Conservation (phyloP, 2,329 filamentous ascomycete genomes). For the Aureobasidium leucospermi region DNA sequence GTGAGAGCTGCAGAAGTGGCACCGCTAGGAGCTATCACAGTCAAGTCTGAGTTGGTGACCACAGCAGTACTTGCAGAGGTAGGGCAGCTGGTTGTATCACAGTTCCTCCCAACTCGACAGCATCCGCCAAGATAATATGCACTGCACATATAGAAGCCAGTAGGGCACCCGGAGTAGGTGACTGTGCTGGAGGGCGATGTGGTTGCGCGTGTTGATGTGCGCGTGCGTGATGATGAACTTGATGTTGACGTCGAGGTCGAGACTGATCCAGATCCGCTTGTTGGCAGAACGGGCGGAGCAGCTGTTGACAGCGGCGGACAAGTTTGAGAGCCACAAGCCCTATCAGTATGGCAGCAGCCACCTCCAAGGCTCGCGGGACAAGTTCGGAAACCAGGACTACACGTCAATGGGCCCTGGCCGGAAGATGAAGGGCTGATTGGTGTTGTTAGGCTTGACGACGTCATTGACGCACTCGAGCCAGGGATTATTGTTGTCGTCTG, state of each 20-base stretch:
- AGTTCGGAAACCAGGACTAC: constrained; percentile 38
- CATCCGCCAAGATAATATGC: constrained; percentile 77
- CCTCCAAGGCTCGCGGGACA: constrained; percentile 41
- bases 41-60: constrained; percentile 56
- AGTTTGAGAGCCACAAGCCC: constrained; percentile 31
- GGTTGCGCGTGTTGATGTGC: constrained; percentile 16
- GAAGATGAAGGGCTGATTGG: constrained; percentile 14
- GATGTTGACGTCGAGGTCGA: constrained; percentile 22
- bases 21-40: constrained; percentile 46
- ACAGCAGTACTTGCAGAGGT: constrained; percentile 55
- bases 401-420: constrained; percentile 21
- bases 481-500: constrained; percentile 14
- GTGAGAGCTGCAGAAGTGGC: constrained; percentile 8
- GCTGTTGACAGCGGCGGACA: constrained; percentile 7
- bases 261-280: constrained; percentile 30
- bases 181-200: constrained; percentile 14
- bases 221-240: not conserved
- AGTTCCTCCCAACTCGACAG: constrained; percentile 81
- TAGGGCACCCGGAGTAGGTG: constrained; percentile 56
- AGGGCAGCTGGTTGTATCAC: constrained; percentile 72
- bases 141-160: constrained; percentile 84
- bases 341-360: constrained; percentile 43
- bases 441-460: not conserved
- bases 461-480: not conserved
- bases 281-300: constrained; percentile 31